Conservation (phyloP, 2,329 filamentous ascomycete species). For the Claviceps fusiformis region DNA sequence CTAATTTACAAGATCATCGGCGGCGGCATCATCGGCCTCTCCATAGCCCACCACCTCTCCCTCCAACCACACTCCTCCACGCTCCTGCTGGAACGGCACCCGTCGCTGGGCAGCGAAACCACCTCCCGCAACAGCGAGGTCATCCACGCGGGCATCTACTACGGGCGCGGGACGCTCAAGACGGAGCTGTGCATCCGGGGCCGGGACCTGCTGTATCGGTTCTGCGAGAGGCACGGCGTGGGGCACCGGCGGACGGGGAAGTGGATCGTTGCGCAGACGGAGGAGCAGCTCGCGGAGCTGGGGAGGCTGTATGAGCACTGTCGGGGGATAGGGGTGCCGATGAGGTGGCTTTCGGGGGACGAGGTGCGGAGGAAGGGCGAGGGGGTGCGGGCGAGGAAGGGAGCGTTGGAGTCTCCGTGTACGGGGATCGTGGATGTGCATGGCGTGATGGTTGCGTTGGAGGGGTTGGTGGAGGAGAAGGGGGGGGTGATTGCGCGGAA, state of each 20-base stretch:
- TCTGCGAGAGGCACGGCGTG: conserved; percentile 56
- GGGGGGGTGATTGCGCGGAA: conserved; percentile 58
- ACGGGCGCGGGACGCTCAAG: conserved; percentile 64
- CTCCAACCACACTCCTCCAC: conserved; percentile 49
- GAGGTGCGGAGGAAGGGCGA: conserved; percentile 59
- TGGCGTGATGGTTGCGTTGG: conserved; percentile 66
- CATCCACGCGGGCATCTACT: conserved; percentile 92
- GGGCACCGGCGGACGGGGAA: conserved; percentile 68
- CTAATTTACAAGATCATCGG: conserved; percentile 33
- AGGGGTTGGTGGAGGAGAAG: conserved; percentile 60
- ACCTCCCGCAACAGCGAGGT: conserved; percentile 89
- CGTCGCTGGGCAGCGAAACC: conserved; percentile 67
- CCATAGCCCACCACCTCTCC: conserved; percentile 62
- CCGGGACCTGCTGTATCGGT: conserved; percentile 60
- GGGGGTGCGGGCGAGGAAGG: conserved; percentile 55
- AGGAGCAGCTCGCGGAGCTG: conserved; percentile 51
- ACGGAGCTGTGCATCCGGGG: conserved; percentile 70
- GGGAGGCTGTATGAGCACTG: conserved; percentile 36
- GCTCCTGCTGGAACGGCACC: conserved; percentile 69
- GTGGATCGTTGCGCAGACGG: conserved; percentile 86
- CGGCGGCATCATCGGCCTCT: conserved; percentile 61
- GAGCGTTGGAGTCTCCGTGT: conserved; percentile 68
- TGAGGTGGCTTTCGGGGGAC: conserved; percentile 49
- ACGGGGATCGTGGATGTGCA: conserved; percentile 91
- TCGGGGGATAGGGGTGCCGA: conserved; percentile 43